Evolutionary conservation across 2,329 filamentous ascomycete genomes (phyloP), one percentile per base, ranked within the genome.

Genomic region (Aspergillus caelatus): DNA sequence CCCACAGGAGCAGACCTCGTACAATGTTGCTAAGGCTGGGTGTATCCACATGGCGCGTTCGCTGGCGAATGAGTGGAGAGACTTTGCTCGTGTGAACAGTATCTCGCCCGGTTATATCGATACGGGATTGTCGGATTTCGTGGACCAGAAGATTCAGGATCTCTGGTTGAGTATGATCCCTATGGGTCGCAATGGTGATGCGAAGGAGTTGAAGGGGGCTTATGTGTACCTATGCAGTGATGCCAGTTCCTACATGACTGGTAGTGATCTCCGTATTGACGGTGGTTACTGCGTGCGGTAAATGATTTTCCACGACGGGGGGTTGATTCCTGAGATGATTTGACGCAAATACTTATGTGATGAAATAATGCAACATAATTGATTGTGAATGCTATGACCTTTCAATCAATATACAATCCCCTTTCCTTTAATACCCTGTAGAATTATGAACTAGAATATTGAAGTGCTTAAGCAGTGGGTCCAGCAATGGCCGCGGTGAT

Each of bases 31-130:
- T 67, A 90, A 90, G 82, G 87, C 88, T 46, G 88, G 87, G 65
- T 88, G 86, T 72, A 88, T 90, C 70, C 87, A 89, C 76, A 73
- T 89, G 77, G 86, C 87, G 57, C 80, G 80, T 65, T 89, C 86
- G 52, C 80, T 91, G 62, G 88, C 88, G 71, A 89, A 89, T 75
- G 88, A 91, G 78, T 91, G 88, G 88, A 82, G 86, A 63, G 87
- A 88, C 75, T 90, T 90, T 76, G 88, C 88, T 54, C 85, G 88
- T 69, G 88, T 89, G 71, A 90, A 90, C 82, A 85, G 82, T 75
- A 87, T 90, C 76, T 89, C 87, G 4, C 88, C 88, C 7, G 88
- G 88, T 59, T 90, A 89, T 79, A 89, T 90, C 71, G 87, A 89
- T 77, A 90, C 88, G 26, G 88, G 87, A 65, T 80, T 89, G 58